Evolutionary conservation across 805 yeast genomes (phyloP), one percentile per base, ranked within the genome.

Genomic region (Scheffersomyces ergatensis): DNA sequence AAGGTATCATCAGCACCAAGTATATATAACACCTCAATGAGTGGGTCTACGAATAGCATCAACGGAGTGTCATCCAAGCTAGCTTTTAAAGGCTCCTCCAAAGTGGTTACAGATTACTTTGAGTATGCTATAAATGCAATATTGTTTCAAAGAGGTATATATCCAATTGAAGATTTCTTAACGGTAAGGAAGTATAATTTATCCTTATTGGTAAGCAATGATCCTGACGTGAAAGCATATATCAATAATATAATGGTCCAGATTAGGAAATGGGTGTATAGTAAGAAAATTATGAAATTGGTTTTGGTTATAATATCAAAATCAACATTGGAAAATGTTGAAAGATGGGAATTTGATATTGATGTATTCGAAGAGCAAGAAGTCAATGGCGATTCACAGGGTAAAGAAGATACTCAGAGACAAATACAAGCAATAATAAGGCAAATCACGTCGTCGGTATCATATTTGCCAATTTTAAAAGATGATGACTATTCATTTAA

Each of bases 361-460:
- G 77, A 79, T 25, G 63, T 76, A 2, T 54, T 67, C 40, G 38
- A 41, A 5, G 37, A 33, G 12, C 20, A 43, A 5, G 49, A 40
- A 11, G 50, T 45, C n/a, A 15, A 14, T 5, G 32, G 23, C 3
- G 42, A 23, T 2, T 3, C 17, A 8, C 73, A 69, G 47, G 47
- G 65, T 18, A 65, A 54, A 24, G 78, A 72, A 2, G 76, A 74
- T 24, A 77, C 83, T 3, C 90, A 85, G 49, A 68, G 63, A 38
- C 93, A 89, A 48, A 87, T 89, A n/a, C 92, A 87, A 58, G 79
- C 89, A 0, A 82, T 90, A 5, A 80, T 90, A 30, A 76, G 97
- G 39, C 97, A 90, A 51, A 85, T 90, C 38, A 88, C 96, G 0
- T 88, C 96, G 0, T 82, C 93, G 32, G 87, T 86, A 2, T 80